A percentile compares a stretch with the other conserved stretches of the same genome.
Evolutionary conservation across 129 eudicot genomes (phyloP).

Genomic region (Gnaphalium uliginosum): DNA sequence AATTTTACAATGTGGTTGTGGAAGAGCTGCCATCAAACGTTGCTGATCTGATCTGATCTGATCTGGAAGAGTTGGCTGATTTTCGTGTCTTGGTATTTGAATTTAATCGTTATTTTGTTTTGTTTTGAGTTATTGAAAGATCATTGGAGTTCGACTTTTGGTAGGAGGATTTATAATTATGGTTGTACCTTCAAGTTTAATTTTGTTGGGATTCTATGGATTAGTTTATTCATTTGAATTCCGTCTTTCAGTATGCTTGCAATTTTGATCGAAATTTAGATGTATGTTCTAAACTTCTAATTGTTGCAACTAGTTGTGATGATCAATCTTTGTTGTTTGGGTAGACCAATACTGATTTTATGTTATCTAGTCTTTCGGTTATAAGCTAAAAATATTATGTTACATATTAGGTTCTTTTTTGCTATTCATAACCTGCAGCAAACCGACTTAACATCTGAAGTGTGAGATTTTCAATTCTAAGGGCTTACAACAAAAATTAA

Average conservation of each 20-base stretch:
- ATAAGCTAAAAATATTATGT: too few relatives aligned
- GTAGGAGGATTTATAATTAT: background rate
- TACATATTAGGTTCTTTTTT: too few relatives aligned
- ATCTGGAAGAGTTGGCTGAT: constrained; percentile 29
- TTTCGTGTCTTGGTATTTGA: constrained; percentile 14
- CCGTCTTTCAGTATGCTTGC: constrained; percentile 23
- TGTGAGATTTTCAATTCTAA: too few relatives aligned
- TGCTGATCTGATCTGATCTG: constrained; percentile 32
- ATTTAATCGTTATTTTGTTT: constrained; percentile 14
- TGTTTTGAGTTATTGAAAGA: constrained; percentile 15
- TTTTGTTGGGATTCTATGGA: constrained; percentile 3
- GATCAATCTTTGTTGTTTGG: background rate
- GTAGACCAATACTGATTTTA: too few relatives aligned
- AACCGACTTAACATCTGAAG: too few relatives aligned
- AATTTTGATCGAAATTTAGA: constrained; percentile 15
- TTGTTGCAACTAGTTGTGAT: background rate
- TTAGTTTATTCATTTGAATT: constrained; percentile 23
- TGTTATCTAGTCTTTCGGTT: background rate
- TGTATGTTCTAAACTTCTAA: background rate
- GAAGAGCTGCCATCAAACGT: constrained; percentile 41
- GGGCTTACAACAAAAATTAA: too few relatives aligned
- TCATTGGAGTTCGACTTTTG: constrained; percentile 13
- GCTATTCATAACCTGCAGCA: too few relatives aligned
- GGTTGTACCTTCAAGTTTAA: constrained; percentile 16
- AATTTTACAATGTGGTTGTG: constrained; percentile 39